Percentiles rank a stretch among this genome's conserved stretches.
Conservation (phyloP, 208 protist species). For the Borovskyia barvae region DNA sequence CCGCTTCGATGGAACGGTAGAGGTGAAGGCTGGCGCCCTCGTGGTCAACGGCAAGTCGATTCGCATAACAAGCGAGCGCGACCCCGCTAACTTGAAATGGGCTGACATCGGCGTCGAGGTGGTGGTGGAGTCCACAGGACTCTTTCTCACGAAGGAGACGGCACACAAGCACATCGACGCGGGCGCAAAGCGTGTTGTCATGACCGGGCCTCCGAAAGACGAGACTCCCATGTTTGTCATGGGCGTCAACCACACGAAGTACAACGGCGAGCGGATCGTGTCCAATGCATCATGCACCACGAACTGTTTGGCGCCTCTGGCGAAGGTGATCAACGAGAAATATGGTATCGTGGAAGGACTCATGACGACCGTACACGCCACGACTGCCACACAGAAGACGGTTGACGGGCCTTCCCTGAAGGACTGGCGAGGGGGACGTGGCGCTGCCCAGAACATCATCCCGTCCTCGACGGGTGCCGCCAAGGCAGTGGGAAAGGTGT, state of each 20-base stretch:
- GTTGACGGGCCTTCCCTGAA: constrained; percentile 98
- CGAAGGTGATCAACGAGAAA: constrained; percentile 95
- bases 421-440: constrained; percentile 97
- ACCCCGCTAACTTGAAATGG: constrained; percentile 96
- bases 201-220: constrained; percentile 98
- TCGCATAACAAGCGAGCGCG: constrained; percentile 74
- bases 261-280: constrained; percentile 85
- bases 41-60: constrained; percentile 84
- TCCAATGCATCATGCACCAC: constrained; percentile 99
- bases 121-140: constrained; percentile 99
- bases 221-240: constrained; percentile 97
- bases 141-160: constrained; percentile 94
- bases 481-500: constrained; percentile 97
- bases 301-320: constrained; percentile 99
- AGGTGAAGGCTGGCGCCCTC: constrained; percentile 64
- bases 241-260: constrained; percentile 97
- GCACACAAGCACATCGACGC: constrained; percentile 93
- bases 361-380: constrained; percentile 99
- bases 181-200: constrained; percentile 98
- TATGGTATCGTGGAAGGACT: constrained; percentile 96
- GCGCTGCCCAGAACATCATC: constrained; percentile 98
- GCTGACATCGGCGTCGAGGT: constrained; percentile 91
- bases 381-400: constrained; percentile 98
- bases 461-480: constrained; percentile 98
- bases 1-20: constrained; percentile 72